Evolutionary conservation across 2,329 filamentous ascomycete species (phyloP), one percentile per base, ranked within the genome.

Genomic region (Colletotrichum navitas): DNA sequence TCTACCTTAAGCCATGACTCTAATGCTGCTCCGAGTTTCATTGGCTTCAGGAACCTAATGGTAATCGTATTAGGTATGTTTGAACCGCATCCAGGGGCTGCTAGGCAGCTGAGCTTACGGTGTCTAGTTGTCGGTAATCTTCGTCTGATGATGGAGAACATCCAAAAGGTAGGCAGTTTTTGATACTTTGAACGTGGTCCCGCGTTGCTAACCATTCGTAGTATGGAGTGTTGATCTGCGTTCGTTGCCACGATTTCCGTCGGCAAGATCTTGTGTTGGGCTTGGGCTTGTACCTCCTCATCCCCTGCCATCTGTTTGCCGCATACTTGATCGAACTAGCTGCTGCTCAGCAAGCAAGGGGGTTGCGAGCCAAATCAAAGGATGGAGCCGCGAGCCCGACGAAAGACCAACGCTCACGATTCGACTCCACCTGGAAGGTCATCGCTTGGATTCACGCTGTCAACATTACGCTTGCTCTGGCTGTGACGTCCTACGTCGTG

Each of bases 31-130:
- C 94, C 95, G 29, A 97, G 94, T 80, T 98, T 98, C 79, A 84
- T 97, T 21, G 96, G 96, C 0, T 98, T 99, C 79, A 88, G 95
- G 72, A 99, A 99, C 80, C 88, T 99, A 74, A 97, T 98, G 94
- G 93, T 97, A 49, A 91, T 98, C 78, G 94, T 98, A 47, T 83
- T 97, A 73, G 90, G 94, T 96, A 87, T 74, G 87, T 74, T 18
- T 12, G 7, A 12, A 36, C 26, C 45, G 24, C 63, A 16, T 36
- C 21, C 21, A 2, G 45, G 11, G 11, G n/a, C 43, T 32, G 51
- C 5, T 52, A 51, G 34, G 76, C 52, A 32, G 45, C 65, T 29
- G 26, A 59, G 58, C 64, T 75, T 61, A 73, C 68, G 16, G 26
- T 51, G 47, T 49, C 16, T 72, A 94, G 94, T 98, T 78, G 94